These are phyloP conservation scores for Neurospora sp. DNA, from an alignment of 495 filamentous ascomycete genomes.

Conservation along the genomic window DNA sequence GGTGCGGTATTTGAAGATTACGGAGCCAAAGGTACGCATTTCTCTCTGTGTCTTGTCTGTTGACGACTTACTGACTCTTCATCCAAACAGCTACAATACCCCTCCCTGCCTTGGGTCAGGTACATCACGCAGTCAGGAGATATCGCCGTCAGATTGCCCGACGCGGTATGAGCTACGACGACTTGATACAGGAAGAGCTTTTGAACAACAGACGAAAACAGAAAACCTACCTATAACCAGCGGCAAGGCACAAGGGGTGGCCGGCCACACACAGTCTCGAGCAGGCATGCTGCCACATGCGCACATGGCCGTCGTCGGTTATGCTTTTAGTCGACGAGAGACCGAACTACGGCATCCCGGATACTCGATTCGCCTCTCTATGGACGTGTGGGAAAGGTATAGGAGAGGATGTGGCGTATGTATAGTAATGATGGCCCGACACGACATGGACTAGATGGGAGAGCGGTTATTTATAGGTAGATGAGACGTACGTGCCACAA, in stretches of 20 bases:
- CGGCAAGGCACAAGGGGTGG: not conserved
- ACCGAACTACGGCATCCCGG: not conserved
- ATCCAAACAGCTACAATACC: constrained; percentile 74
- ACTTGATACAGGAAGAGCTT: not conserved
- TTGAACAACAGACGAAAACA: not conserved
- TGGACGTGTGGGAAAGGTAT: not conserved
- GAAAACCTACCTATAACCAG: not conserved
- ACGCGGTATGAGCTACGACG: constrained; percentile 51
- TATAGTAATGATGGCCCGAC: not conserved
- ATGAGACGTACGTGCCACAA: not conserved
- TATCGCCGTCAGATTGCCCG: constrained; percentile 85
- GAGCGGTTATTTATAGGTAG: not conserved
- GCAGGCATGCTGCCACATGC: not conserved
- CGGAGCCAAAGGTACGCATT: constrained; percentile 99
- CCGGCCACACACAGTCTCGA: not conserved
- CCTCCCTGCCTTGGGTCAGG: constrained; percentile 94
- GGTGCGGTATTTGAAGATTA: constrained; percentile 98
- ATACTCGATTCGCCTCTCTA: not conserved
- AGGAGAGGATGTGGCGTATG: not conserved
- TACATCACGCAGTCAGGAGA: constrained; percentile 98
- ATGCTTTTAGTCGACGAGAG: not conserved
- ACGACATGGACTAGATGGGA: not conserved
- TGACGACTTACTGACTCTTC: too few relatives aligned
- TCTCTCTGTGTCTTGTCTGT: too few relatives aligned
- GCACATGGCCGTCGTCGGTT: not conserved